These are phyloP conservation scores for Plenodomus biglobosus DNA, from an alignment of 2,329 filamentous ascomycete genomes.

Conservation along the genomic window DNA sequence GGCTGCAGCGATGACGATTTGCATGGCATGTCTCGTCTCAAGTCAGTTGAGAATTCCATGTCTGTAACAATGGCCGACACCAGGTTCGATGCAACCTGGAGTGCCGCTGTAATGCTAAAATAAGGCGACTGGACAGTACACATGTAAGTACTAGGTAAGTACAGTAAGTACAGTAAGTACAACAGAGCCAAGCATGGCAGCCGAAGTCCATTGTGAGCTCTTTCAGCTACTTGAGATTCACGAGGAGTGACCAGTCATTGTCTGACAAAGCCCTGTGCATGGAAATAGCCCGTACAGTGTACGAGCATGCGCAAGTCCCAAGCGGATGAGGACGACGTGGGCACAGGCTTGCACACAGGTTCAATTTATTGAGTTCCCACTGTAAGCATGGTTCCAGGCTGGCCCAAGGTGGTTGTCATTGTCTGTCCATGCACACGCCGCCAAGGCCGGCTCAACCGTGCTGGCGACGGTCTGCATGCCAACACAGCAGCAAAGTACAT, in stretches of 20 bases:
- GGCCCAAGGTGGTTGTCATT: not conserved
- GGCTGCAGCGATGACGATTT: not conserved
- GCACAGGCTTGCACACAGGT: not conserved
- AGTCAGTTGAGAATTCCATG: not conserved
- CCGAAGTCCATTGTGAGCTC: too few species aligned
- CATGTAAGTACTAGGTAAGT: too few species aligned
- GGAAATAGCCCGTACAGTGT: too few species aligned
- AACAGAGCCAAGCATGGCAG: too few species aligned
- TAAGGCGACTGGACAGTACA: too few species aligned
- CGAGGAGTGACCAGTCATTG: too few species aligned
- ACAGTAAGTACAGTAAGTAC: too few species aligned
- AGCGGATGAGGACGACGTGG: not conserved
- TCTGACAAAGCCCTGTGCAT: too few species aligned
- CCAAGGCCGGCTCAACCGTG: not conserved
- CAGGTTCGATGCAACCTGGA: not conserved
- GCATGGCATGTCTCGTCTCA: not conserved
- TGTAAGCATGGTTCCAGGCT: not conserved
- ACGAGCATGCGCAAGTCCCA: not conserved
- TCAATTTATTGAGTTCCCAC: conserved; percentile 4
- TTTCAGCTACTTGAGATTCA: too few species aligned
- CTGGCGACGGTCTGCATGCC: not conserved
- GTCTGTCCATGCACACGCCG: not conserved
- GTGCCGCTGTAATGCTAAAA: too few species aligned
- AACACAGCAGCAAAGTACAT: not conserved
- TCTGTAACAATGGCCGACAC: not conserved